Conservation (phyloP, 768 basidiomycete species). For the Mrakia blollopis region DNA sequence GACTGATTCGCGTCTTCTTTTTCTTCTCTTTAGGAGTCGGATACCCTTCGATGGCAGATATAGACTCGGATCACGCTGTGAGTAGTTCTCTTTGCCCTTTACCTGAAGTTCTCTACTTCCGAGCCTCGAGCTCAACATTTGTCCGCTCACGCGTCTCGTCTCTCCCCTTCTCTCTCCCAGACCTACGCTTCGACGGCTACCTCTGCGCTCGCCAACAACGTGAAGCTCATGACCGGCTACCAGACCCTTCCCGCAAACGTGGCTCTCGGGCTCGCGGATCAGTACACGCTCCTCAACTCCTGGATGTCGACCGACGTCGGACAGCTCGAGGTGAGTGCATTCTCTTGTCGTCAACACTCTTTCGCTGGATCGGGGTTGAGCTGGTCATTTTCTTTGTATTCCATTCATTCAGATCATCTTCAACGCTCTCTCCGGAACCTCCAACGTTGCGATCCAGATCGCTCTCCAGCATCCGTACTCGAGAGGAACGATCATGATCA, state of each 20-base stretch:
- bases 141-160: background rate
- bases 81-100: background rate
- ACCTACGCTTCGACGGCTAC: constrained; percentile 26
- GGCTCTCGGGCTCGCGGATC: constrained; percentile 38
- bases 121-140: background rate
- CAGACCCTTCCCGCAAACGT: constrained; percentile 38
- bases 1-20: background rate
- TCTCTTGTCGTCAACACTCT: too few species aligned
- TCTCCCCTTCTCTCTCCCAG: background rate
- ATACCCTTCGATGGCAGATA: constrained; percentile 26
- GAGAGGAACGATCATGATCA: constrained; percentile 40
- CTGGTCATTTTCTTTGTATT: too few species aligned
- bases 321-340: constrained; percentile 11
- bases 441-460: constrained; percentile 56
- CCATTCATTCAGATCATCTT: constrained; percentile 35
- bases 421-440: constrained; percentile 38
- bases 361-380: too few species aligned
- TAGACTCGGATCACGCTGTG: constrained; percentile 14
- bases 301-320: constrained; percentile 37
- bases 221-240: constrained; percentile 37
- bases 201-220: constrained; percentile 14
- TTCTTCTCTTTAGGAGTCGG: constrained; percentile 1
- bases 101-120: background rate
- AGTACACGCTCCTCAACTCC: constrained; percentile 39
- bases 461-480: constrained; percentile 64